Evolutionary conservation across 495 filamentous ascomycete genomes (phyloP).

Genomic region (Elasticomyces elasticus): DNA sequence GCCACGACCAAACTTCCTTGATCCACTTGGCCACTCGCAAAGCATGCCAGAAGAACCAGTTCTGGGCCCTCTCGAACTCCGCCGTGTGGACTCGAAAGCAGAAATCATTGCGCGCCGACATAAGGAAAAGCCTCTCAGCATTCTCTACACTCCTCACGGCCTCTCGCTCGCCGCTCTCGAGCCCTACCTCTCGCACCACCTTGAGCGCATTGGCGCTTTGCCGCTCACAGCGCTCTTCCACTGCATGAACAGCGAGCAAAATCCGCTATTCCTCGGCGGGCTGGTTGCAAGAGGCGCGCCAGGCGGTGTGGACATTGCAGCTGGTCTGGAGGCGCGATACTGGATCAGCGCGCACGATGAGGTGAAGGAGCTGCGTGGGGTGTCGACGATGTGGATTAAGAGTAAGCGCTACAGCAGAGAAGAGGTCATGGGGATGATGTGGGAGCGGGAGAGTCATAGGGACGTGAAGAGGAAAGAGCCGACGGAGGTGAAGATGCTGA

Average conservation of each 20-base stretch:
- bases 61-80: background rate
- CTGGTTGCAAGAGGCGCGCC: constrained; percentile 49
- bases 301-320: constrained; percentile 48
- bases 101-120: background rate
- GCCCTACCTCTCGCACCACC: constrained; percentile 46
- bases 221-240: constrained; percentile 56
- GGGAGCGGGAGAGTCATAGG: background rate
- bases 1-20: background rate
- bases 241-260: constrained; percentile 48
- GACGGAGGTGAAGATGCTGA: constrained; percentile 8
- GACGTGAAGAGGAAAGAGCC: background rate
- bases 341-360: constrained; percentile 63
- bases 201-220: constrained; percentile 46
- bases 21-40: background rate
- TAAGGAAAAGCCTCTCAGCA: constrained; percentile 38
- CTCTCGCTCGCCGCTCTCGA: constrained; percentile 39
- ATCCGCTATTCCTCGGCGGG: constrained; percentile 58
- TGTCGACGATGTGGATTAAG: constrained; percentile 40
- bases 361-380: constrained; percentile 47
- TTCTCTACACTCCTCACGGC: constrained; percentile 56
- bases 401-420: constrained; percentile 37
- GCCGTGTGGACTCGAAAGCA: constrained; percentile 7
- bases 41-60: constrained; percentile 1
- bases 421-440: constrained; percentile 36
- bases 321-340: constrained; percentile 40